Evolutionary conservation across 2,329 filamentous ascomycete species (phyloP), one percentile per base, ranked within the genome.

Genomic region (Aspergillus hortae): DNA sequence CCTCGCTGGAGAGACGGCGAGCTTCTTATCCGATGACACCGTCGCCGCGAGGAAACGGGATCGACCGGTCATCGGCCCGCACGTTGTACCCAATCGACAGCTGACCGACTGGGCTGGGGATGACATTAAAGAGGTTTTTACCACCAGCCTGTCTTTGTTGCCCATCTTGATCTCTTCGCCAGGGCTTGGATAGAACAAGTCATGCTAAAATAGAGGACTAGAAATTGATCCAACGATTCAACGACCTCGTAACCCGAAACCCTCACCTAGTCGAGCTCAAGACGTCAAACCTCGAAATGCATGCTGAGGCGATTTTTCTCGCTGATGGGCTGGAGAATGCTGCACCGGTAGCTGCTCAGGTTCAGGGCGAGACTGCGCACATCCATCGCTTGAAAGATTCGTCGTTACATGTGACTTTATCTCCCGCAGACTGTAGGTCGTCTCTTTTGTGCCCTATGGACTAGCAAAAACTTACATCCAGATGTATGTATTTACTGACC

Each of bases 361-460:
- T 63, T 48, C 80, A 84, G 56, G 88, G 89, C 12, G 90, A 95
- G 70, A 81, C 95, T 46, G 86, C 84, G 61, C 91, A 95, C 69
- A 81, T 90, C 14, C 90, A 95, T 70, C 81, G 84, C 32, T 84
- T 80, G 4, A 56, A 60, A 21, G 90, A 95, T 56, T 81, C 86
- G 57, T 88, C 84, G 0, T 76, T 92, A 78, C 90, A 95, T 70
- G 75, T 92, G 72, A 87, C 84, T 40, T 75, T 95, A 51, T 88
- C 94, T 58, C 89, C 89, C 0, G 81, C 87, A 33, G 90, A 95
- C 67, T 88, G 87, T 68, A 59, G 49, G 63, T 52, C 30, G 9
- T 14, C n/a, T 19, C 21, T 21, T 25, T 17, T 27, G 15, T 52
- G 10, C 19, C 21, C 21, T 19, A 15, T 15, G 25, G 15, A 33